Evolutionary conservation across 164 flowering plant species (phyloP).

Genomic region (Echeveria elegans): DNA sequence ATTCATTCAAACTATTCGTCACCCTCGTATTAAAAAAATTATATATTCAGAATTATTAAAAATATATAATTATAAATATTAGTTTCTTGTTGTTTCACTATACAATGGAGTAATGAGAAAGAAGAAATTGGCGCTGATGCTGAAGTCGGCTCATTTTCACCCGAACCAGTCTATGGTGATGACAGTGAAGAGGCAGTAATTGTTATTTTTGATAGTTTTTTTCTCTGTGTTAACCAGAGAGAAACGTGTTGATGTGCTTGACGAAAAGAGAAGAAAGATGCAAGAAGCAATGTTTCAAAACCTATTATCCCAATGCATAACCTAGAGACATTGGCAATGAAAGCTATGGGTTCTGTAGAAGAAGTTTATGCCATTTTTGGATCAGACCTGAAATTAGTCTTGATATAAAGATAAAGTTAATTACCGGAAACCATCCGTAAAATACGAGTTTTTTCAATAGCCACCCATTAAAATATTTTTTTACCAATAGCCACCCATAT

Average conservation of each 20-base stretch:
- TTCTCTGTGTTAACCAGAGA: conserved; percentile 39
- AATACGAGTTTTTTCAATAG: too few species aligned
- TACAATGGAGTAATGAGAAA: too few species aligned
- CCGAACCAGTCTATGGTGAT: conserved; percentile 68
- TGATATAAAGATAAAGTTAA: too few species aligned
- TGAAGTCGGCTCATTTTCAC: conserved; percentile 90
- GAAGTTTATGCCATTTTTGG: conserved; percentile 96
- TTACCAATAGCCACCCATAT: too few species aligned
- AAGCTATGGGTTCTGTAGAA: conserved; percentile 90
- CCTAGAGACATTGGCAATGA: conserved; percentile 66
- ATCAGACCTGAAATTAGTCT: conserved; percentile 83
- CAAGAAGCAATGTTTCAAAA: conserved; percentile 69
- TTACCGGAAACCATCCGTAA: too few species aligned
- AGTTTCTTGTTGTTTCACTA: too few species aligned
- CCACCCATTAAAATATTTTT: too few species aligned
- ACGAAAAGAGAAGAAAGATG: conserved; percentile 62
- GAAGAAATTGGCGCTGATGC: conserved; percentile 43
- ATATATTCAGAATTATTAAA: too few species aligned
- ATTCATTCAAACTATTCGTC: too few species aligned
- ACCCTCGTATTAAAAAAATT: too few species aligned
- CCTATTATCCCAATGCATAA: conserved; percentile 58
- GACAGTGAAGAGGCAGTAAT: conserved; percentile 68
- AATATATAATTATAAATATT: too few species aligned
- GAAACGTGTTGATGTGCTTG: conserved; percentile 57
- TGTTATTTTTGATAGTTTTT: background rate